phyloP scores from a whole-genome alignment of 78 protist species.

The Anaeramoeba flamelloides region DNA sequence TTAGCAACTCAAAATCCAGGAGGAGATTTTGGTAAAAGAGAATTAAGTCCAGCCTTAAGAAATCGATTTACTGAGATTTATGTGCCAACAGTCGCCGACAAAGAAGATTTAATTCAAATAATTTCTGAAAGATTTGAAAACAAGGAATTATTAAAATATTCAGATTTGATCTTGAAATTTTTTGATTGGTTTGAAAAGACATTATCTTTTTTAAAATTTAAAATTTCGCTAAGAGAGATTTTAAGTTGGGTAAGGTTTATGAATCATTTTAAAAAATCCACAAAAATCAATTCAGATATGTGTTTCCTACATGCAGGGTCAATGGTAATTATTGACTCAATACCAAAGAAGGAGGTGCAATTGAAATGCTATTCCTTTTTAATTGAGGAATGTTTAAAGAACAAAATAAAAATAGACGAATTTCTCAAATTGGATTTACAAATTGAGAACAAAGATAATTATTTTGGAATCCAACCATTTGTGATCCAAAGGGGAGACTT shows the following conservation, averaged over 20 bases:
- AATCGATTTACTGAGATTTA: constrained; percentile 88
- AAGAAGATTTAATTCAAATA: constrained; percentile 36
- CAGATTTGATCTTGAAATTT: neutral
- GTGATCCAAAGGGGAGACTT: neutral
- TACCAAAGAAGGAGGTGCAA: no score
- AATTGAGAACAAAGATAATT: neutral
- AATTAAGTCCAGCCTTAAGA: constrained; percentile 96
- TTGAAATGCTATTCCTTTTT: no score
- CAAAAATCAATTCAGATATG: neutral
- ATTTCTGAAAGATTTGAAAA: constrained; percentile 21
- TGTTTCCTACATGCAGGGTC: constrained; percentile 3
- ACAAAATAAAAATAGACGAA: no score
- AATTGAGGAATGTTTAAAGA: no score
- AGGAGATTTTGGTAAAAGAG: constrained; percentile 98
- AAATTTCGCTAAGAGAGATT: neutral
- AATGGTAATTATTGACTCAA: constrained; percentile 1
- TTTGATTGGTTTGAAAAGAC: neutral
- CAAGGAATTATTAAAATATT: neutral
- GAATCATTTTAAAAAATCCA: neutral
- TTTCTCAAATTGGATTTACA: no score
- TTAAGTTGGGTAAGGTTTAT: neutral
- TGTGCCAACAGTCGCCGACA: constrained; percentile 51
- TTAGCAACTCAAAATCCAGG: constrained; percentile 98
- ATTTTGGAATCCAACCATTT: neutral
- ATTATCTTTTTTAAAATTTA: neutral